phyloP scores from a whole-genome alignment of 106 monocot species.

The Apostasia shenzhenica region DNA sequence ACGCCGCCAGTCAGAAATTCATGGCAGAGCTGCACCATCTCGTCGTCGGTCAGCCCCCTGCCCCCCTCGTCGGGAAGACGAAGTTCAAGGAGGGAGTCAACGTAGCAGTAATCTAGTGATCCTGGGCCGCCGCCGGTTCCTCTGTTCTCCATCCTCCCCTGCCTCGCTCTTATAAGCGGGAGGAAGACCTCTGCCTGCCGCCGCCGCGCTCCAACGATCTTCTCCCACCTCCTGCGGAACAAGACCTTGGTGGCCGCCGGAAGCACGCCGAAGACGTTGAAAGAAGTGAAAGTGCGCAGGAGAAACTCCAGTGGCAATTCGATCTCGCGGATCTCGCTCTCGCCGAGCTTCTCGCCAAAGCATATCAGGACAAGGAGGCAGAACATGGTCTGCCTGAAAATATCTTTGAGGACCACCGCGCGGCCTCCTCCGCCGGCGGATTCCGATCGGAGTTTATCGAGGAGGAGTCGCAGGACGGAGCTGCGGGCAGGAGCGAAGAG shows the following conservation, averaged over 20 bases:
- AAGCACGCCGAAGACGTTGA: constrained; percentile 15
- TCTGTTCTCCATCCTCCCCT: neutral
- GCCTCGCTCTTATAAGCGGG: constrained; percentile 20
- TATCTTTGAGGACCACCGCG: constrained; percentile 11
- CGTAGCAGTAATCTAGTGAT: constrained; percentile 3
- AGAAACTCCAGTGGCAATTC: neutral
- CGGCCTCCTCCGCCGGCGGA: neutral
- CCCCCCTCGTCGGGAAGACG: constrained; percentile 16
- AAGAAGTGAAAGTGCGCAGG: neutral
- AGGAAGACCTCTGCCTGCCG: constrained; percentile 16
- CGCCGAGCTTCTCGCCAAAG: constrained; percentile 34
- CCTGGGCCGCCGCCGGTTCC: neutral
- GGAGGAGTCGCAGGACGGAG: constrained; percentile 8
- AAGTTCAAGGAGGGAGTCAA: constrained; percentile 17
- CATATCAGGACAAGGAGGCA: constrained; percentile 26
- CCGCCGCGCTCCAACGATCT: neutral
- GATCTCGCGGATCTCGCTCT: constrained; percentile 8
- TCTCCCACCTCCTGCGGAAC: constrained; percentile 10
- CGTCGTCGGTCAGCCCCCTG: constrained; percentile 21
- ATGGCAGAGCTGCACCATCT: constrained; percentile 26
- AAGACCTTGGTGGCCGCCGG: constrained; percentile 17
- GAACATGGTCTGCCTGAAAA: constrained; percentile 25
- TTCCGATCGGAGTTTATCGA: neutral
- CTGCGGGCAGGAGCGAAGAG: constrained; percentile 5
- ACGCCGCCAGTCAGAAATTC: constrained; percentile 29